A percentile compares a stretch with the other conserved stretches of the same genome.
Evolutionary conservation across 2,329 filamentous ascomycete genomes (phyloP).

Genomic region (Falciphora oryzae): DNA sequence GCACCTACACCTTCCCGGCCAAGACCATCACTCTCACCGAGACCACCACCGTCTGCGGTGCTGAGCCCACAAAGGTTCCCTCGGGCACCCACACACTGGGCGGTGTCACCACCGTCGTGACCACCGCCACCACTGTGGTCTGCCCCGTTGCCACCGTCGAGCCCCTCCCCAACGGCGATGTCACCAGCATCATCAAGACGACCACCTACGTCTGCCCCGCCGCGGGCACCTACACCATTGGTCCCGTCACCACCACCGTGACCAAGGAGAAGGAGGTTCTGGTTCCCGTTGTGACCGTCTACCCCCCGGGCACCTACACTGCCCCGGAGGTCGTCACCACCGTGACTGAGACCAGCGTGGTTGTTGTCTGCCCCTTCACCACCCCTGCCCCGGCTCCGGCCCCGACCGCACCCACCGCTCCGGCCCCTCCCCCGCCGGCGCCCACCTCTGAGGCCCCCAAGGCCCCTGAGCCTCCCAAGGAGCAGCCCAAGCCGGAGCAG

Average conservation of each 20-base stretch:
- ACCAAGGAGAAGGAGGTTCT: constrained; percentile 49
- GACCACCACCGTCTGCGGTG: constrained; percentile 61
- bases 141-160: constrained; percentile 64
- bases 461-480: constrained; percentile 11
- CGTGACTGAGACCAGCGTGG: constrained; percentile 60
- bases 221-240: constrained; percentile 71
- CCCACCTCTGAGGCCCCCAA: constrained; percentile 17
- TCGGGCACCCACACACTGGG: constrained; percentile 63
- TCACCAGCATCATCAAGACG: constrained; percentile 61
- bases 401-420: constrained; percentile 21
- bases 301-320: constrained; percentile 67
- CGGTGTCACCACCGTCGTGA: constrained; percentile 66
- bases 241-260: constrained; percentile 58
- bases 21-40: constrained; percentile 63
- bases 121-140: constrained; percentile 59
- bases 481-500: constrained; percentile 15
- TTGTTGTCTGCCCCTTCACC: constrained; percentile 66
- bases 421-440: constrained; percentile 17
- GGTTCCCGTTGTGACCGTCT: constrained; percentile 60
- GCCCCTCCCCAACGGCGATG: constrained; percentile 49
- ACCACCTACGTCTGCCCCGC: constrained; percentile 70
- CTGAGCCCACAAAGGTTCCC: constrained; percentile 55
- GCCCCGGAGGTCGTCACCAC: constrained; percentile 61
- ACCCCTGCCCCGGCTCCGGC: constrained; percentile 33
- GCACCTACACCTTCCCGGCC: constrained; percentile 70